These are phyloP conservation scores for Aaosphaeria pasadenensis DNA, from an alignment of 2,329 filamentous ascomycete species.

Conservation along the genomic window DNA sequence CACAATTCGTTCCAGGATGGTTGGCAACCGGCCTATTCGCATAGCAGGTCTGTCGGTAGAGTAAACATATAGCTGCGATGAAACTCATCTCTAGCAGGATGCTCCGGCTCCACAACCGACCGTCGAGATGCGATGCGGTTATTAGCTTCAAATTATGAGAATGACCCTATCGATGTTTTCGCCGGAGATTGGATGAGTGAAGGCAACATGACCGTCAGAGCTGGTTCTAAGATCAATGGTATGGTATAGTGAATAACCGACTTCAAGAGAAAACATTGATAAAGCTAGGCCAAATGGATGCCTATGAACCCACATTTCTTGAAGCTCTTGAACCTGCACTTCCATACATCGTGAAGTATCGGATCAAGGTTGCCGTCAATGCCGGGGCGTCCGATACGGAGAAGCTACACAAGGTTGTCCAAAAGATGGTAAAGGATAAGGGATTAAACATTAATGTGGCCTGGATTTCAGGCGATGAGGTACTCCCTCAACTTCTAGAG, in stretches of 20 bases:
- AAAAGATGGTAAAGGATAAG: slow-evolving; percentile 18
- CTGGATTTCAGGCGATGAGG: slow-evolving; percentile 46
- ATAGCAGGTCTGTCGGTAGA: slow-evolving; percentile 17
- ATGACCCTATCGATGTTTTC: slow-evolving; percentile 31
- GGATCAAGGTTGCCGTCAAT: slow-evolving; percentile 34
- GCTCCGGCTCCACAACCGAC: slow-evolving; percentile 29
- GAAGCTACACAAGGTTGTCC: slow-evolving; percentile 22
- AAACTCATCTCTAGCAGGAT: slow-evolving; percentile 11
- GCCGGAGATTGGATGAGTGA: slow-evolving; percentile 33
- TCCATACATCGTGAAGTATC: slow-evolving; percentile 26
- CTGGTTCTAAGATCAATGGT: slow-evolving; percentile 21
- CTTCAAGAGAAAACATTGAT: slow-evolving; percentile 2
- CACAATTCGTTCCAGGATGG: slow-evolving; percentile 9
- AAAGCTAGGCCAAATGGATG: slow-evolving; percentile 28
- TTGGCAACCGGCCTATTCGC: slow-evolving; percentile 13
- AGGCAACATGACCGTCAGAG: slow-evolving; percentile 27
- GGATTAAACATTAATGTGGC: slow-evolving; percentile 29
- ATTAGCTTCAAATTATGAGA: slow-evolving; percentile 23
- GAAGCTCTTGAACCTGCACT: slow-evolving; percentile 46
- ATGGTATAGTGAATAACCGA: neutral
- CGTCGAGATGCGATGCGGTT: slow-evolving; percentile 30
- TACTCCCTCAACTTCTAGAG: slow-evolving; percentile 31
- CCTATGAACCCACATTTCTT: slow-evolving; percentile 53
- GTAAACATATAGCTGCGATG: neutral
- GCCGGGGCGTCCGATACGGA: slow-evolving; percentile 31